Evolutionary conservation across 2,329 filamentous ascomycete genomes (phyloP), one percentile per base, ranked within the genome.

Genomic region (Coniochaeta ligniaria): DNA sequence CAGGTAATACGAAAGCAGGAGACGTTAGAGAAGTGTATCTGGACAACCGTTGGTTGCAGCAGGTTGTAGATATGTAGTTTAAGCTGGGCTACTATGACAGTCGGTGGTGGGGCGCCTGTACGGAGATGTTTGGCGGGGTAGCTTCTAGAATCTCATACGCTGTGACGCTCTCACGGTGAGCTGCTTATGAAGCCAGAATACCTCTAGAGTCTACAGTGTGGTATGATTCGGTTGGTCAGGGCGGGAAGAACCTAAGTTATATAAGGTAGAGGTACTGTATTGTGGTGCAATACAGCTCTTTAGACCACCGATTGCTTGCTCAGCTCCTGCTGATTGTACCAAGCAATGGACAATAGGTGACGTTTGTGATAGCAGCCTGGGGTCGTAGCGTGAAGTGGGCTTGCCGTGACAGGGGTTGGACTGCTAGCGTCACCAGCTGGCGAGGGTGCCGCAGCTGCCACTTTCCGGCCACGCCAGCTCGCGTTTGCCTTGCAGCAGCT

Each of bases 401-500:
- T 14, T 14, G 43, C 8, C 8, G 47, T 52, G 38, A 20, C 22
- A 22, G 47, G 47, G 47, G 47, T n/a, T 52, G 17, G 3, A n/a
- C 24, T 52, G 47, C 17, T 38, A 60, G 59, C 26, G 28, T 28
- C 28, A 58, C 36, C 56, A 58, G 41, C 56, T 38, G 47, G 47
- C 47, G 26, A 52, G 47, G 47, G 38, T 22, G 41, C 41, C 57
- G 31, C 38, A 45, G 57, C 57, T 50, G 36, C 38, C 38, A 26
- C 14, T 33, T 22, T n/a, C 33, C 33, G 58, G 58, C 43, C 61
- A 58, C 61, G 61, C 61, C 61, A 63, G 61, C 61, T 59, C 59
- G 33, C 59, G 41, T 60, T 60, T 63, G 61, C 61, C 61, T 63
- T 63, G 61, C 54, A 36, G 43, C 47, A 59, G 45, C 26, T 56